These are phyloP conservation scores for Murraya paniculata DNA, from an alignment of 345 rosid genomes.

Conservation along the genomic window DNA sequence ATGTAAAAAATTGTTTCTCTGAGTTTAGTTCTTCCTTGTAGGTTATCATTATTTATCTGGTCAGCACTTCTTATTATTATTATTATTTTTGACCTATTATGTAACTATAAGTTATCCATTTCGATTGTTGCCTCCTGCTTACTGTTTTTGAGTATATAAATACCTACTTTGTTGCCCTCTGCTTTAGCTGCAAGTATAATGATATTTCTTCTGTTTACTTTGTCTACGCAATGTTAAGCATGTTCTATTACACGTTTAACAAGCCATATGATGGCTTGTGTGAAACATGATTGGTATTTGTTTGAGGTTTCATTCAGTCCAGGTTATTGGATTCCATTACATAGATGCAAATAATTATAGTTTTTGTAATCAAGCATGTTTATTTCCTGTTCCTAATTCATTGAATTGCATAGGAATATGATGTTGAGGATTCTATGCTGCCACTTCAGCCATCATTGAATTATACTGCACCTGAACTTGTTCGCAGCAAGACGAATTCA, in stretches of 20 bases:
- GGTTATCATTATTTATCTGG: neutral
- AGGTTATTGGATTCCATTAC: neutral
- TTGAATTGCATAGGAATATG: constrained; percentile 70
- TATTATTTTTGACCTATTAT: neutral
- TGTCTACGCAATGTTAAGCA: neutral
- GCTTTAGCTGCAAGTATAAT: neutral
- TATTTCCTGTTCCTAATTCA: constrained; percentile 13
- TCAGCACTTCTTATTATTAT: neutral
- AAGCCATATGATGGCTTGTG: neutral
- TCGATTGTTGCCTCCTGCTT: neutral
- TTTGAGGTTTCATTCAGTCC: neutral
- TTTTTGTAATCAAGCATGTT: neutral
- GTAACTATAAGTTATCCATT: neutral
- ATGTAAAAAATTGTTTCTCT: neutral
- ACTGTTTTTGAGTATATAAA: neutral
- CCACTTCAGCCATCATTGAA: constrained; percentile 93
- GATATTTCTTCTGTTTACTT: neutral
- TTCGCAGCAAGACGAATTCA: constrained; percentile 67
- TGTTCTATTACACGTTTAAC: neutral
- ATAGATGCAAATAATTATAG: neutral
- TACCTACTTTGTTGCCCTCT: neutral
- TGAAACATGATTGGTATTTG: neutral
- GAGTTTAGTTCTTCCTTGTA: neutral
- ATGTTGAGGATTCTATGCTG: constrained; percentile 85
- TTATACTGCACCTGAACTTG: constrained; percentile 93